Conservation (phyloP, 2,329 filamentous ascomycete species). For the Conoideocrella luteorostrata region DNA sequence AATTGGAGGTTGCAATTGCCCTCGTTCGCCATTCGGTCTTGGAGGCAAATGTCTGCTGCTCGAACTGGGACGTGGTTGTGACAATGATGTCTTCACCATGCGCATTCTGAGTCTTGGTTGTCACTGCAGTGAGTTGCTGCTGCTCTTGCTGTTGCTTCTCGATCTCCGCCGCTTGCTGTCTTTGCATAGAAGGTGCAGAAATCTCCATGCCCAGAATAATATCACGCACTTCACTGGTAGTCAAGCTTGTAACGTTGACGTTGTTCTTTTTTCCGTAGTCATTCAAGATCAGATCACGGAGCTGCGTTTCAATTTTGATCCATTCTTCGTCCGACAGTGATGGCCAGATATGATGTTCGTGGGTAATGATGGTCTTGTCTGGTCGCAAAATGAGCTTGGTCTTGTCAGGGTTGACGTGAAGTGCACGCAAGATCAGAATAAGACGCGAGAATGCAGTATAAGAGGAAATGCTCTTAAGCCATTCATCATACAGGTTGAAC, state of each 20-base stretch:
- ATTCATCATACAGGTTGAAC: conserved; percentile 98
- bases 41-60: conserved; percentile 94
- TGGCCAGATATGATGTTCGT: conserved; percentile 99
- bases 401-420: conserved; percentile 98
- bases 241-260: conserved; percentile 95
- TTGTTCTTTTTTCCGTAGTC: conserved; percentile 99
- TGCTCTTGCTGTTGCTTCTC: conserved; percentile 98
- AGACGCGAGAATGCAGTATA: conserved; percentile 97
- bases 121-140: conserved; percentile 91
- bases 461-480: conserved; percentile 96
- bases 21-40: conserved; percentile 98
- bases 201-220: conserved; percentile 99
- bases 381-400: conserved; percentile 91
- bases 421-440: conserved; percentile 83
- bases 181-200: conserved; percentile 92
- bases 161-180: conserved; percentile 96
- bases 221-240: conserved; percentile 92
- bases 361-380: conserved; percentile 96
- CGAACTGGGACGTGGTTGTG: conserved; percentile 95
- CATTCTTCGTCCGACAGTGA: conserved; percentile 90
- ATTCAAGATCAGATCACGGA: conserved; percentile 92
- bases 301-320: conserved; percentile 98
- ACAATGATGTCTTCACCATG: conserved; percentile 97
- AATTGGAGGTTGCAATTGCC: conserved; percentile 91
- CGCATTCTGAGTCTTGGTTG: conserved; percentile 96